Evolutionary conservation across 2,329 filamentous ascomycete species (phyloP).

Genomic region (Saccharata proteae): DNA sequence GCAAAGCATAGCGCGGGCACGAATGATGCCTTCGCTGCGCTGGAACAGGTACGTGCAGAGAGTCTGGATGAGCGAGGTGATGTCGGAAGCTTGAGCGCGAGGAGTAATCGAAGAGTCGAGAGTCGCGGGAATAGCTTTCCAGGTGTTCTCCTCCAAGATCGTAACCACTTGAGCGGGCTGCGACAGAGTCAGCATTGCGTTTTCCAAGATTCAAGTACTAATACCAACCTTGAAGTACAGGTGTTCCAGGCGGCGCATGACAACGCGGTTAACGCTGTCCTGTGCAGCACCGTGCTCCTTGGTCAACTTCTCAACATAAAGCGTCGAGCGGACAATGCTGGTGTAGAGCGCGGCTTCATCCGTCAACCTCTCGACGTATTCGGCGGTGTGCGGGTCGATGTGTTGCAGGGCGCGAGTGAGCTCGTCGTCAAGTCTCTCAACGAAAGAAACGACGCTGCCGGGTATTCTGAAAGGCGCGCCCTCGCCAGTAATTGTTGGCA

Average conservation of each 20-base stretch:
- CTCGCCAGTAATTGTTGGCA: slow-evolving; percentile 54
- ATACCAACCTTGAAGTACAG: slow-evolving; percentile 83
- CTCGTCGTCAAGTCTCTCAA: slow-evolving; percentile 93
- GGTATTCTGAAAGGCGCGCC: slow-evolving; percentile 83
- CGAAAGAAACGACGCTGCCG: slow-evolving; percentile 85
- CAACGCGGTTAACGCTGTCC: slow-evolving; percentile 80
- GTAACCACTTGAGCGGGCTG: slow-evolving; percentile 80
- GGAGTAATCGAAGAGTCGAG: slow-evolving; percentile 75
- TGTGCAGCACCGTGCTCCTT: slow-evolving; percentile 64
- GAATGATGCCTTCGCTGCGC: slow-evolving; percentile 89
- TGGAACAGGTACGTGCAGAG: slow-evolving; percentile 93
- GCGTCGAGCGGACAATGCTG: slow-evolving; percentile 73
- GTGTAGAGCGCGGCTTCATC: slow-evolving; percentile 88
- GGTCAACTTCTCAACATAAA: slow-evolving; percentile 79
- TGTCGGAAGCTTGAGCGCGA: slow-evolving; percentile 54
- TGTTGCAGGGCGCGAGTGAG: slow-evolving; percentile 92
- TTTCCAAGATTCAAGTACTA: too few species aligned
- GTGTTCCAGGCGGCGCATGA: slow-evolving; percentile 91
- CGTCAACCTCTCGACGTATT: slow-evolving; percentile 90
- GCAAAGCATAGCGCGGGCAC: slow-evolving; percentile 92
- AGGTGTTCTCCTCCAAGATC: slow-evolving; percentile 88
- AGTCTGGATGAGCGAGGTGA: slow-evolving; percentile 64
- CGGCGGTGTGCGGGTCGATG: slow-evolving; percentile 95
- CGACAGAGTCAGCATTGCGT: slow-evolving; percentile 19
- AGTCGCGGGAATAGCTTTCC: slow-evolving; percentile 61